Base-by-base conservation (phyloP, 345 rosid species). In the Kernera saxatilis region DNA sequence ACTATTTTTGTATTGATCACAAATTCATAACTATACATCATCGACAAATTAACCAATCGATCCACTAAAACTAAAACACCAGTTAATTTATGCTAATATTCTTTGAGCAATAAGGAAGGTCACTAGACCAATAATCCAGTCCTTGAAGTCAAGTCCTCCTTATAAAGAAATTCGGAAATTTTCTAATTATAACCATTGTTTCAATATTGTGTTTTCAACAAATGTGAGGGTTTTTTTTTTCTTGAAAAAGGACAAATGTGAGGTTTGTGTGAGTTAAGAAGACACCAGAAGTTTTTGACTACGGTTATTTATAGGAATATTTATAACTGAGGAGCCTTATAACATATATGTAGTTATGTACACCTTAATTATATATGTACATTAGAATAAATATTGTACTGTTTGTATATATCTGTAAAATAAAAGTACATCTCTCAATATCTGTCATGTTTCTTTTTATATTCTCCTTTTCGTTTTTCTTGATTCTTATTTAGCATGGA, bases 401-500 rank as follows among this genome's bases (percentile, higher is more conserved):
- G 13, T 21, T 23, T 66, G 53, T 13, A 4, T 37, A 66, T n/a
- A 57, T 49, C 18, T 66, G 39, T 50, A 39, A 40, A 66, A 39
- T 11, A 49, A 48, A 48, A 51, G 13, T 29, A 37, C 27, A 40
- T 43, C 17, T 52, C 41, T 23, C 57, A 32, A 17, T 15, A 53
- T 60, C 25, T 74, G 23, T 32, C 30, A 58, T 64, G 51, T 49
- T 66, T 58, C 45, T 73, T 66, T 64, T 35, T 23, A 36, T 65
- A 57, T 49, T 50, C 77, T 29, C 46, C 61, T 65, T 67, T 50
- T 59, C 14, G 30, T 3, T 39, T 73, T 59, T 51, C 33, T 56
- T 67, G 69, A 63, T 68, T 52, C 46, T 60, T 51, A 35, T 51
- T 60, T 61, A 75, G 57, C 64, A 75, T 75, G 19, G 64, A 68